A percentile compares a stretch with the other conserved stretches of the same genome.
These are phyloP conservation scores for Patellaria atrata DNA, from an alignment of 495 filamentous ascomycete genomes.

Conservation along the genomic window DNA sequence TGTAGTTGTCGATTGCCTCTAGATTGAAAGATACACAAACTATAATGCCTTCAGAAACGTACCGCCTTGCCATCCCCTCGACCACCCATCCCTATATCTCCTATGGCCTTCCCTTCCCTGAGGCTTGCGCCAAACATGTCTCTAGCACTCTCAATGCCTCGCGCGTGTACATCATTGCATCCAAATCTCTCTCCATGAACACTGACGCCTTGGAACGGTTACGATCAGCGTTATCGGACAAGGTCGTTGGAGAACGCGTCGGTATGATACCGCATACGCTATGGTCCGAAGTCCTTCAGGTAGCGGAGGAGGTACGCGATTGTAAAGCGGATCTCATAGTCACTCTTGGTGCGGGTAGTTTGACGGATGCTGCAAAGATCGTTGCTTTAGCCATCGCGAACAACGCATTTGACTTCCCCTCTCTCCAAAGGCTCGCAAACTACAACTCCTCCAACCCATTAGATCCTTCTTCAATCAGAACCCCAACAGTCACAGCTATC, in stretches of 20 bases:
- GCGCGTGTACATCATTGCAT: conserved; percentile 46
- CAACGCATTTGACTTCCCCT: conserved; percentile 4
- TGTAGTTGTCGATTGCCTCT: too few relatives aligned
- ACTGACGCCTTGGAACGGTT: conserved; percentile 37
- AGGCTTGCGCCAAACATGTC: conserved; percentile 28
- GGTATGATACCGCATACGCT: conserved; percentile 47
- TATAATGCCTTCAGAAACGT: too few relatives aligned
- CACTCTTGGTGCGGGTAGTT: conserved; percentile 45
- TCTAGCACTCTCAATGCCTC: conserved; percentile 36
- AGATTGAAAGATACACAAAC: too few relatives aligned
- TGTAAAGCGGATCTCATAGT: conserved; percentile 40
- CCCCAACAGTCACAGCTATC: conserved; percentile 38
- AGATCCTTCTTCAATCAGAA: conserved; percentile 20
- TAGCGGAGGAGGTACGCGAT: conserved; percentile 34
- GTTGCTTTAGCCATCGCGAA: conserved; percentile 32
- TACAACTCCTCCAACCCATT: conserved; percentile 4
- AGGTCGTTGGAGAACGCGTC: conserved; percentile 37
- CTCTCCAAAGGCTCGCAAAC: conserved; percentile 6
- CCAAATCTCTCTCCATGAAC: conserved; percentile 40
- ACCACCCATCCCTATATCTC: conserved; percentile 20
- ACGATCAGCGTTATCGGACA: conserved; percentile 31
- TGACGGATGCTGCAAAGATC: conserved; percentile 50
- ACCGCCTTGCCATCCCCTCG: conserved; percentile 19
- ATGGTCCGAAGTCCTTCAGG: conserved; percentile 44
- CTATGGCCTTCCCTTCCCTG: conserved; percentile 25